Conservation (phyloP, 1,139 yeast genomes). For the Candida tropicalis region DNA sequence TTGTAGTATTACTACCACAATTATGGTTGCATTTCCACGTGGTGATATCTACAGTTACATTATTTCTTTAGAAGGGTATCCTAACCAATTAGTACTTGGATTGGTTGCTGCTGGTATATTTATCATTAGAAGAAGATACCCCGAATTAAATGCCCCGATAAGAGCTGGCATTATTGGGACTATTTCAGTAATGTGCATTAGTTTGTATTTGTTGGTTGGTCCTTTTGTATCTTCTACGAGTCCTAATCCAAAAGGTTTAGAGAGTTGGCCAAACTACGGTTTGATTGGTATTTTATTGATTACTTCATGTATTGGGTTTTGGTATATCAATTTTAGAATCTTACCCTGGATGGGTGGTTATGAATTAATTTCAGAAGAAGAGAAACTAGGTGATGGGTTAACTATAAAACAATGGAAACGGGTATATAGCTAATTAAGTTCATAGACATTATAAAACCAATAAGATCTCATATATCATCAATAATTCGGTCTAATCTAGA, state of each 20-base stretch:
- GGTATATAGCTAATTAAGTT: slow-evolving; percentile 5
- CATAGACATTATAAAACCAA: neutral
- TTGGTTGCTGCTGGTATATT: slow-evolving; percentile 56
- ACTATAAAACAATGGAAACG: slow-evolving; percentile 52
- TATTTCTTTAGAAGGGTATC: slow-evolving; percentile 73
- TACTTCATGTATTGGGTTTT: slow-evolving; percentile 40
- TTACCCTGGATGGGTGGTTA: slow-evolving; percentile 50
- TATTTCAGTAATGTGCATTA: slow-evolving; percentile 37
- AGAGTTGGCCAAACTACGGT: slow-evolving; percentile 57
- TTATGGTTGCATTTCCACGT: slow-evolving; percentile 67
- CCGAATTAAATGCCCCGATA: slow-evolving; percentile 50
- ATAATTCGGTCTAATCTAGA: slow-evolving; percentile 15
- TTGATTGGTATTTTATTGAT: slow-evolving; percentile 39
- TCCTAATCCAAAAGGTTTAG: slow-evolving; percentile 46
- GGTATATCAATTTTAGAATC: slow-evolving; percentile 50
- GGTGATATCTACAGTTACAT: slow-evolving; percentile 82
- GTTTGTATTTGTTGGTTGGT: slow-evolving; percentile 44
- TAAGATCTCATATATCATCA: slow-evolving; percentile 1
- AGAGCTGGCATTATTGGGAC: slow-evolving; percentile 52
- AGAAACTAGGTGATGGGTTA: slow-evolving; percentile 55
- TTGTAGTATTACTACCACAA: slow-evolving; percentile 31
- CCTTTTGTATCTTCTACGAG: slow-evolving; percentile 47
- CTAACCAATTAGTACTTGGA: slow-evolving; percentile 53
- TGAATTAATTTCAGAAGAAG: slow-evolving; percentile 38
- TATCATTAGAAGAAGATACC: slow-evolving; percentile 48